A percentile compares a stretch with the other conserved stretches of the same genome.
phyloP scores from a whole-genome alignment of 257 asterid species.

The Catharanthus roseus region DNA sequence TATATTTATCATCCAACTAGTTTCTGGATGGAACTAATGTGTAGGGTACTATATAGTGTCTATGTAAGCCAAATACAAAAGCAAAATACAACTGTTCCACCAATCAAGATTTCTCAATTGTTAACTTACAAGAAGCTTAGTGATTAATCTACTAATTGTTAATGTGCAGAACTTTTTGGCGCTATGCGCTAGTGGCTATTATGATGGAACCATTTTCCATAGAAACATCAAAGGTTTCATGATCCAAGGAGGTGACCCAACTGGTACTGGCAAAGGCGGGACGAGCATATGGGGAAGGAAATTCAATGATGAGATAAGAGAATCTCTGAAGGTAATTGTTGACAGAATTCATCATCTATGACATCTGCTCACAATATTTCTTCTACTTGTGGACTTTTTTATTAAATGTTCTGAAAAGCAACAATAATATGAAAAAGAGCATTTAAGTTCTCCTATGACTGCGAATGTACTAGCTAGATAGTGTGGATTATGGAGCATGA shows the following conservation, averaged over 20 bases:
- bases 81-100: neutral
- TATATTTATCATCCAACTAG: neutral
- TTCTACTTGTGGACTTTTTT: neutral
- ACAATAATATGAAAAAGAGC: too few species aligned
- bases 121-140: neutral
- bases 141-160: neutral
- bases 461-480: neutral
- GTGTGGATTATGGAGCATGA: neutral
- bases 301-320: conserved; percentile 87
- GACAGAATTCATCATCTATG: neutral
- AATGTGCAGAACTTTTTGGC: conserved; percentile 79
- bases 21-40: neutral
- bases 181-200: conserved; percentile 82
- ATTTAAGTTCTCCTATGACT: neutral
- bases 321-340: conserved; percentile 81
- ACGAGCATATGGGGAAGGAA: conserved; percentile 95
- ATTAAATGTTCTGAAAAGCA: too few species aligned
- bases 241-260: conserved; percentile 99
- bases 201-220: conserved; percentile 92
- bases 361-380: neutral
- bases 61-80: neutral
- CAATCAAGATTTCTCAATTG: conserved; percentile 1
- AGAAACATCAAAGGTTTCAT: conserved; percentile 92
- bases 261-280: conserved; percentile 93
- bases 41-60: neutral